Conservation (phyloP, 495 filamentous ascomycete species). For the Talaromyces trachyspermus region DNA sequence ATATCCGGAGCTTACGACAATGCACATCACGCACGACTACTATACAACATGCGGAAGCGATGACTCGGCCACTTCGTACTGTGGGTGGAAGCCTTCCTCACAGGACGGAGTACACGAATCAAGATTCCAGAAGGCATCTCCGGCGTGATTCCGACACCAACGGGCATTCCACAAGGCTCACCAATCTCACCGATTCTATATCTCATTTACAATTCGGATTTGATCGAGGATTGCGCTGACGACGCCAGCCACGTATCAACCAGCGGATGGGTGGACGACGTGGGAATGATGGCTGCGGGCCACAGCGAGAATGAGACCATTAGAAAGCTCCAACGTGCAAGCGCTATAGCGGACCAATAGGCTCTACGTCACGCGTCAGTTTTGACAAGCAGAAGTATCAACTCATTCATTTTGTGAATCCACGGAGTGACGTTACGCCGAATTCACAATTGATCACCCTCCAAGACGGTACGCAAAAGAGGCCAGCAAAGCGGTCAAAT, state of each 20-base stretch:
- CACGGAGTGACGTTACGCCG: background rate
- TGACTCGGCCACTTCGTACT: slow-evolving; percentile 5
- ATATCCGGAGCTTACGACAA: slow-evolving; percentile 12
- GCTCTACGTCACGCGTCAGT: slow-evolving; percentile 10
- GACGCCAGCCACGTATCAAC: background rate
- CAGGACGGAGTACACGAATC: slow-evolving; percentile 6
- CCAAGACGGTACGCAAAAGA: no score
- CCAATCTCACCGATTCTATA: slow-evolving; percentile 20
- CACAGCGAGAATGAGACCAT: slow-evolving; percentile 2
- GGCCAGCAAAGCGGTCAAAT: no score
- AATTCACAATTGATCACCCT: background rate
- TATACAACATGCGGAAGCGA: slow-evolving; percentile 16
- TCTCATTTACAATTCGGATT: slow-evolving; percentile 15
- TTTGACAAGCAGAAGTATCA: slow-evolving; percentile 12
- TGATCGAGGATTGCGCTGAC: slow-evolving; percentile 8
- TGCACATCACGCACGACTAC: slow-evolving; percentile 14
- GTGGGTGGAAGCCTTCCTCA: slow-evolving; percentile 11
- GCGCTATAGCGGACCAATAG: slow-evolving; percentile 8
- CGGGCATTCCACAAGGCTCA: slow-evolving; percentile 15
- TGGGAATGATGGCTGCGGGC: slow-evolving; percentile 2
- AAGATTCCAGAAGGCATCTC: slow-evolving; percentile 8
- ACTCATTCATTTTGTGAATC: slow-evolving; percentile 13
- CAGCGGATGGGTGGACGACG: slow-evolving; percentile 15
- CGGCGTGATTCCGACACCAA: slow-evolving; percentile 1
- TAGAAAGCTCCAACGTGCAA: background rate